Evolutionary conservation across 257 asterid genomes (phyloP).

Genomic region (Phtheirospermum japonicum): DNA sequence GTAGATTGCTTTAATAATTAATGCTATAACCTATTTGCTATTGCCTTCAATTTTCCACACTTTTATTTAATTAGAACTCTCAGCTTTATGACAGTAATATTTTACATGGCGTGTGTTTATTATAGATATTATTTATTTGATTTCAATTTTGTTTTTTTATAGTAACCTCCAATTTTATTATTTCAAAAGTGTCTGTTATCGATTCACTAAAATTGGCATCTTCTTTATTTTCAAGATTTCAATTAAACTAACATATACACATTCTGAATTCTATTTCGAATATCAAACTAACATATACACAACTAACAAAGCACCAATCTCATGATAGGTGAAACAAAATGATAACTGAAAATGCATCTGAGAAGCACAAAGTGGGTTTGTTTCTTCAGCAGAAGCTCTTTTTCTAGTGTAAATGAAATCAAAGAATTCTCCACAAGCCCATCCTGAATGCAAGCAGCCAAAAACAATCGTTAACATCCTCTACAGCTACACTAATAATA

Average conservation of each 20-base stretch:
- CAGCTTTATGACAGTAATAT: too few species aligned
- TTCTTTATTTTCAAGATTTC: too few species aligned
- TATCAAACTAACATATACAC: not conserved
- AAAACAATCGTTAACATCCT: not conserved
- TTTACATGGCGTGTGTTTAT: too few species aligned
- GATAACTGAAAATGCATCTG: not conserved
- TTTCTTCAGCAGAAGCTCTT: not conserved
- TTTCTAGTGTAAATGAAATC: not conserved
- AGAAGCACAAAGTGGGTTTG: not conserved
- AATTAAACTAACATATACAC: not conserved
- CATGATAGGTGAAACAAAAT: not conserved
- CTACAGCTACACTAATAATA: not conserved
- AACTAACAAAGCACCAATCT: not conserved
- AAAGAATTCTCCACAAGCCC: not conserved
- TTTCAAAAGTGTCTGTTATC: too few species aligned
- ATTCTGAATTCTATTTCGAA: not conserved
- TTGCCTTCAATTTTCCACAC: too few species aligned
- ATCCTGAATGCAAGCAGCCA: conserved; percentile 12
- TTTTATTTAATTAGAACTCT: too few species aligned
- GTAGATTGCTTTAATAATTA: too few species aligned
- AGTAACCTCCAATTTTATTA: too few species aligned
- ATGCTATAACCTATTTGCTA: too few species aligned
- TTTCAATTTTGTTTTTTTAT: too few species aligned
- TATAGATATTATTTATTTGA: too few species aligned
- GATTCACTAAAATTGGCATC: too few species aligned